Evolutionary conservation across 208 protist genomes (phyloP), one percentile per base, ranked within the genome.

Genomic region (Leishmania aethiopica): DNA sequence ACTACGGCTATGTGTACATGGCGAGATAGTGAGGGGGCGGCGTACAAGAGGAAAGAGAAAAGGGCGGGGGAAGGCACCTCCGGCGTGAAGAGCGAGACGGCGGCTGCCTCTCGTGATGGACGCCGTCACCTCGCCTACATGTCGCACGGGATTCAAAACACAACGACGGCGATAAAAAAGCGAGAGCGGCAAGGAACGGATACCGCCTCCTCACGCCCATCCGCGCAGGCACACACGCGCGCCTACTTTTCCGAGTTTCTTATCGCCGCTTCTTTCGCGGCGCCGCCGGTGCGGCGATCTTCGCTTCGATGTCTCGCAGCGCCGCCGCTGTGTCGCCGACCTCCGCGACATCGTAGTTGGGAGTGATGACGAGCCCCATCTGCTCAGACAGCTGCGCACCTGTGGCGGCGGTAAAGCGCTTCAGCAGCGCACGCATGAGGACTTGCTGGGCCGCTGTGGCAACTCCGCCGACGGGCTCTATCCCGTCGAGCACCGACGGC

Each of bases 291-390:
- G 71, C 19, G 37, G 40, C 22, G 42, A n/a, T 28, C 70, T 76
- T 84, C 17, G 76, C 69, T 60, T 88, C 86, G 8, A 84, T 55
- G 3, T 8, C 42, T 1, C 87, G 87, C 70, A 84, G 77, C 32
- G 85, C 89, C 35, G 87, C 86, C 35, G 88, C 85, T 10, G 85
- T 84, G 80, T 93, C 89, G 10, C 89, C 89, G 8, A 83, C 83
- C 53, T 75, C 66, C 7, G 25, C 74, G 6, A 91, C 80, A 53
- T 93, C 87, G 80, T 93, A 93, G 75, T 91, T 93, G 8, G 89
- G 87, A 1, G 80, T 75, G 66, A 93, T 79, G 25, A 64, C n/a
- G 8, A 93, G 47, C 7, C 87, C 89, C 82, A 93, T 75, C 45
- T 88, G 83, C 79, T 88, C 84, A 35, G 87, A 89, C 62, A 91